Percentiles rank a stretch among this genome's conserved stretches.
These are phyloP conservation scores for Lathyrus tuberosus DNA, from an alignment of 306 rosid genomes.

Conservation along the genomic window DNA sequence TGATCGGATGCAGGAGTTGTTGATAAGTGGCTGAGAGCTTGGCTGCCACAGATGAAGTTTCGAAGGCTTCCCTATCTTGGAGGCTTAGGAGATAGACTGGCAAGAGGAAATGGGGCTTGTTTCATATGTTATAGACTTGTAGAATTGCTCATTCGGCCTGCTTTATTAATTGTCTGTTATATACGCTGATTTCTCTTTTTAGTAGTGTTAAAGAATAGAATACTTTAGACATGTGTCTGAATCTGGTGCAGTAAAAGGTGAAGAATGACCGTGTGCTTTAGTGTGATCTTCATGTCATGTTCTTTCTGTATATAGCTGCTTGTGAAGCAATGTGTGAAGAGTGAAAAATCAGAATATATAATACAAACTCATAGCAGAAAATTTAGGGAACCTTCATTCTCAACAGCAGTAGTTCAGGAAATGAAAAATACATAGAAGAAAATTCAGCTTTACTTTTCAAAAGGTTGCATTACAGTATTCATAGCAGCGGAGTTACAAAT, in stretches of 20 bases:
- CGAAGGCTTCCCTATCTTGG: slow-evolving; percentile 58
- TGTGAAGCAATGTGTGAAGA: too few relatives aligned
- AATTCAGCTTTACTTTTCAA: too few relatives aligned
- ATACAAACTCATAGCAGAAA: too few relatives aligned
- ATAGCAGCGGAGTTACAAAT: too few relatives aligned
- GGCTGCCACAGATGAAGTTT: slow-evolving; percentile 70
- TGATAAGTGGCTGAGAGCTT: slow-evolving; percentile 40
- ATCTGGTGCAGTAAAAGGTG: slow-evolving; percentile 40
- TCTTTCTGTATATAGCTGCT: slow-evolving; percentile 44
- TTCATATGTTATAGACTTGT: slow-evolving; percentile 41
- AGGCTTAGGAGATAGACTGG: slow-evolving; percentile 72
- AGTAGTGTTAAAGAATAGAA: slow-evolving; percentile 46
- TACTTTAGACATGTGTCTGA: slow-evolving; percentile 39
- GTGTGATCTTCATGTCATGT: slow-evolving; percentile 37
- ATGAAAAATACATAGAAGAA: too few relatives aligned
- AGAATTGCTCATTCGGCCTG: slow-evolving; percentile 33
- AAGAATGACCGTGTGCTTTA: slow-evolving; percentile 38
- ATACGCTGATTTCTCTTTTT: slow-evolving; percentile 37
- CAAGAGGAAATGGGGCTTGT: slow-evolving; percentile 54
- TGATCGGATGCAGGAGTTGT: slow-evolving; percentile 52
- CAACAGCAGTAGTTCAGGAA: too few relatives aligned
- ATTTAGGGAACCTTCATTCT: too few relatives aligned
- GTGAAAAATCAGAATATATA: too few relatives aligned
- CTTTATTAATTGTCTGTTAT: slow-evolving; percentile 38
- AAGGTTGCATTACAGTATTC: too few relatives aligned